Percentiles rank a stretch among this genome's conserved stretches.
Conservation (phyloP, 495 filamentous ascomycete genomes). For the Rusavskia elegans region DNA sequence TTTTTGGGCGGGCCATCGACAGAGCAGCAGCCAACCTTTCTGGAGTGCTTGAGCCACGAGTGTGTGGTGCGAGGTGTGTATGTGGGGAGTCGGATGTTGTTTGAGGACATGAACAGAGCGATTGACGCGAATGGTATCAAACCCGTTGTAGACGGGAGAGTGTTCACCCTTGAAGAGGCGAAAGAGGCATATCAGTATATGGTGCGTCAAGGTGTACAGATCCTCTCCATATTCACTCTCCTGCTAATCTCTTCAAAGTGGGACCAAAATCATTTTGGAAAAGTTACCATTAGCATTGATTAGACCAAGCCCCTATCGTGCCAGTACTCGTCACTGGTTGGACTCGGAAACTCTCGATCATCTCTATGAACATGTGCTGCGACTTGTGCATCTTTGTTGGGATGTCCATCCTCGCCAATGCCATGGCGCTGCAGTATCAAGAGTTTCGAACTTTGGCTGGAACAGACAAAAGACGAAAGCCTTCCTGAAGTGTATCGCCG, state of each 20-base stretch:
- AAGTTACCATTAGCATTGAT: too few relatives aligned
- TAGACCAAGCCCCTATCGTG: too few relatives aligned
- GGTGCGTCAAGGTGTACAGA: slow-evolving; percentile 17
- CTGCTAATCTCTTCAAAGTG: slow-evolving; percentile 30
- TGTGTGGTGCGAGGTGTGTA: slow-evolving; percentile 47
- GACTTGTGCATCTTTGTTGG: too few relatives aligned
- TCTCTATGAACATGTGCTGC: too few relatives aligned
- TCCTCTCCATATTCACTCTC: neutral
- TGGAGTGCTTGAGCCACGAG: slow-evolving; percentile 35
- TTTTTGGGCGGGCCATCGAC: slow-evolving; percentile 38
- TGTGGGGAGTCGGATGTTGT: slow-evolving; percentile 42
- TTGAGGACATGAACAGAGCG: slow-evolving; percentile 47
- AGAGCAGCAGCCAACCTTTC: slow-evolving; percentile 26
- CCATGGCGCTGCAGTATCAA: too few relatives aligned
- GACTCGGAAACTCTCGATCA: too few relatives aligned
- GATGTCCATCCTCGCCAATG: too few relatives aligned
- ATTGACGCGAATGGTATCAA: slow-evolving; percentile 53
- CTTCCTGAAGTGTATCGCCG: too few relatives aligned
- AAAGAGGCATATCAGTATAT: slow-evolving; percentile 37
- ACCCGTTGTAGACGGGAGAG: slow-evolving; percentile 45
- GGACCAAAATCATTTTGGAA: slow-evolving; percentile 56
- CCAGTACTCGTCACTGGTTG: too few relatives aligned
- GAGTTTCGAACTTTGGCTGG: too few relatives aligned
- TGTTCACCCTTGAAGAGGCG: slow-evolving; percentile 39
- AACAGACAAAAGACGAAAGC: too few relatives aligned